Percentiles rank a stretch among this genome's conserved stretches.
Evolutionary conservation across 179 eudicot genomes (phyloP).

Genomic region (Corrigiola litoralis): DNA sequence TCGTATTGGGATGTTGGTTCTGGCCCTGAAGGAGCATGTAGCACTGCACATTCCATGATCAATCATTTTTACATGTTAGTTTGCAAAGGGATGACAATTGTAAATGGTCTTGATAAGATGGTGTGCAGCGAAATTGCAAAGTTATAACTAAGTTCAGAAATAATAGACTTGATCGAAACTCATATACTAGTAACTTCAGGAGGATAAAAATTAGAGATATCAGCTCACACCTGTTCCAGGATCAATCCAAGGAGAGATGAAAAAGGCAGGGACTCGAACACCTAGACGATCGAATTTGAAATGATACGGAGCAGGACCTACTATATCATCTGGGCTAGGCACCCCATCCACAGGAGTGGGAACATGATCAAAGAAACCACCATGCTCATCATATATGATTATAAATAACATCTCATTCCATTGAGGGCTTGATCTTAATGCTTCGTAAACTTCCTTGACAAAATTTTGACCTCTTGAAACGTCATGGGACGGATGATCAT

Average conservation of each 20-base stretch:
- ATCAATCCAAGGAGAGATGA: constrained; percentile 81
- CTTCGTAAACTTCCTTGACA: constrained; percentile 72
- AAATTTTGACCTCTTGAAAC: constrained; percentile 64
- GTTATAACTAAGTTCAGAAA: no score
- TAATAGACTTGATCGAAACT: neutral
- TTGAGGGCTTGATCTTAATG: constrained; percentile 83
- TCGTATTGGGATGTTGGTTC: constrained; percentile 64
- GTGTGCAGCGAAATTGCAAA: no score
- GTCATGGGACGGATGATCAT: constrained; percentile 89
- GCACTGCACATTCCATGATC: constrained; percentile 37
- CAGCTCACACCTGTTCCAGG: constrained; percentile 79
- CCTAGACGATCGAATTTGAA: constrained; percentile 66
- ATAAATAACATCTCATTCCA: constrained; percentile 76
- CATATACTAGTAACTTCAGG: no score
- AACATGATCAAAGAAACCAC: constrained; percentile 87
- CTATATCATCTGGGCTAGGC: constrained; percentile 71
- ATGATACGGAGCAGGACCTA: constrained; percentile 56
- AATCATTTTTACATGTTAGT: no score
- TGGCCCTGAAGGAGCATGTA: constrained; percentile 75
- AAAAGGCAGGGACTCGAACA: constrained; percentile 70
- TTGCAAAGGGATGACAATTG: no score
- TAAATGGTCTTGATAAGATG: no score
- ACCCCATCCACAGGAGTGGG: constrained; percentile 58
- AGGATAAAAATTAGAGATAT: no score
- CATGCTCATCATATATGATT: constrained; percentile 74